phyloP scores from a whole-genome alignment of 2,329 filamentous ascomycete species.

The Aspergillus fumigatiaffinis region DNA sequence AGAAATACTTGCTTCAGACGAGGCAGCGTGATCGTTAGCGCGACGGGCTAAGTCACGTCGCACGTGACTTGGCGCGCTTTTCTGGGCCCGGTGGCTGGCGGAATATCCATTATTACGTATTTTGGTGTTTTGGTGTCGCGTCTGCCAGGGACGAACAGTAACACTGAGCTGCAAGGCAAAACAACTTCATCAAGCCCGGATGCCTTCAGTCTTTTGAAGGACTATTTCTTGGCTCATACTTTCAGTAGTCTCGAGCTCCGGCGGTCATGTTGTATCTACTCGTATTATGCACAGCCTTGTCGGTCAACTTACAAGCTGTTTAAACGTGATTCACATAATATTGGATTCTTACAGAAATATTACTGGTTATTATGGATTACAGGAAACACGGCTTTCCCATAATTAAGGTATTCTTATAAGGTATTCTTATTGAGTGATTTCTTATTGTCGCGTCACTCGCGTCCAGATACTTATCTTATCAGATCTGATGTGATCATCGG shows the following conservation, averaged over 20 bases:
- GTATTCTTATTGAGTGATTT: background rate
- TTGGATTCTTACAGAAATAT: background rate
- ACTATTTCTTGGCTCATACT: background rate
- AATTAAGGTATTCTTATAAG: background rate
- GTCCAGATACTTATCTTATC: background rate
- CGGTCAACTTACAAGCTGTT: background rate
- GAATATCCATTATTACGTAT: slow-evolving; percentile 1
- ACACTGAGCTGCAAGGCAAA: background rate
- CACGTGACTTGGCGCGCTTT: slow-evolving; percentile 35
- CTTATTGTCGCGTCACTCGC: background rate
- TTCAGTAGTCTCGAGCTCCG: background rate
- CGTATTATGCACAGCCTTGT: background rate
- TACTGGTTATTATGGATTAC: background rate
- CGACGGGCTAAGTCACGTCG: slow-evolving; percentile 36
- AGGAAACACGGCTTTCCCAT: background rate
- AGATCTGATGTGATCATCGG: background rate
- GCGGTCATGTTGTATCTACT: background rate
- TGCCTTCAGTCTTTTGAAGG: background rate
- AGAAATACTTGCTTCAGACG: slow-evolving; percentile 32
- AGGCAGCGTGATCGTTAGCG: slow-evolving; percentile 33
- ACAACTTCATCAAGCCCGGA: background rate
- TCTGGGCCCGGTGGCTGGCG: slow-evolving; percentile 15
- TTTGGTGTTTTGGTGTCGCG: background rate
- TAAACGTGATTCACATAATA: background rate
- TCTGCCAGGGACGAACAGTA: background rate